Conservation (phyloP, 1,284 basidiomycete genomes). For the Tylopilus sp. region DNA sequence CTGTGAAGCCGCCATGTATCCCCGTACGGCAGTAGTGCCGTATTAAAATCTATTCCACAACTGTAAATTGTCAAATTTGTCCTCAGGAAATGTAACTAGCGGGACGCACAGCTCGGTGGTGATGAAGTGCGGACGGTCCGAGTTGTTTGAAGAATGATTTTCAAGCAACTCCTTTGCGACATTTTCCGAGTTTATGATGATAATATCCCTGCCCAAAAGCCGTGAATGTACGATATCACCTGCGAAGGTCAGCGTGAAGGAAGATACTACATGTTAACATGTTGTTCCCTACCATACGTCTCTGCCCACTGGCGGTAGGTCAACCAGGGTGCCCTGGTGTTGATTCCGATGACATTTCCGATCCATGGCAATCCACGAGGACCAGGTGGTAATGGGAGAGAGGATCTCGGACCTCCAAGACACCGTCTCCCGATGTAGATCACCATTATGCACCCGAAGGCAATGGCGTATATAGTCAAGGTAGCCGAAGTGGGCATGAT, state of each 20-base stretch:
- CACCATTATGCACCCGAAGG: not conserved
- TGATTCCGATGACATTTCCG: too few relatives aligned
- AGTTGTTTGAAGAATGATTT: conserved; percentile 25
- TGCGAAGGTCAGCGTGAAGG: too few relatives aligned
- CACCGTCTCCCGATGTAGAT: not conserved
- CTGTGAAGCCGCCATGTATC: conserved; percentile 27
- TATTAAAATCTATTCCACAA: conserved; percentile 13
- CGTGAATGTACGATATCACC: too few relatives aligned
- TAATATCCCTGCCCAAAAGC: conserved; percentile 26
- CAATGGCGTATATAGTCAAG: too few relatives aligned
- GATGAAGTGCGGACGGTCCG: conserved; percentile 22
- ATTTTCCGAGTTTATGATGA: conserved; percentile 34
- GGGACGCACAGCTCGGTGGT: conserved; percentile 27
- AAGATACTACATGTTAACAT: accelerated
- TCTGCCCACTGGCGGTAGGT: conserved; percentile 22
- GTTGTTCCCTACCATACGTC: conserved; percentile 17
- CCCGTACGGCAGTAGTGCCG: not conserved
- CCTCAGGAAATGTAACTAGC: too few relatives aligned
- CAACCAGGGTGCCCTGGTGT: conserved; percentile 20
- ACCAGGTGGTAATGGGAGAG: conserved; percentile 6
- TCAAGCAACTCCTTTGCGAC: conserved; percentile 27
- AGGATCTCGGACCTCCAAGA: not conserved
- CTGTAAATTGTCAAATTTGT: not conserved
- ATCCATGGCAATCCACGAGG: conserved; percentile 9
- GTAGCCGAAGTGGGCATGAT: not conserved